Evolutionary conservation across 2,329 filamentous ascomycete genomes (phyloP).

Genomic region (Scleromitrula shiraiana): DNA sequence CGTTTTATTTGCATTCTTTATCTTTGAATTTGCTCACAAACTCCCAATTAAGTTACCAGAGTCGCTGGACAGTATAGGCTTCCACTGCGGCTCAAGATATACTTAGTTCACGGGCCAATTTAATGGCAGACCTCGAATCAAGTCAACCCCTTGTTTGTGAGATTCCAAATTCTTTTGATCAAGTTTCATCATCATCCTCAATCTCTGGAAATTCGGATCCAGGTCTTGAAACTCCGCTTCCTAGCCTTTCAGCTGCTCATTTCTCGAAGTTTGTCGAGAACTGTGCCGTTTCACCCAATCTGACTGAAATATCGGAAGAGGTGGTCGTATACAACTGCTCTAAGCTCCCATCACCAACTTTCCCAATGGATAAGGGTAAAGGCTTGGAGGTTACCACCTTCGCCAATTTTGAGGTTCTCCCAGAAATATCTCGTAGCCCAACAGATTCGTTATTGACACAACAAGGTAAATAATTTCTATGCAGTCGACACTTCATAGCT

Average conservation of each 20-base stretch:
- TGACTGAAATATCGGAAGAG: constrained; percentile 1
- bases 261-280: not conserved
- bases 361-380: not conserved
- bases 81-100: no score
- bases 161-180: not conserved
- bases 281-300: not conserved
- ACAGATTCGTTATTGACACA: no score
- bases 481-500: no score
- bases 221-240: not conserved
- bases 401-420: not conserved
- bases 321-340: not conserved
- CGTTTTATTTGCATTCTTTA: not conserved
- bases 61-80: no score
- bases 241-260: not conserved
- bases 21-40: not conserved
- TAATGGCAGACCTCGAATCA: not conserved
- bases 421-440: not conserved
- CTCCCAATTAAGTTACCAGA: no score
- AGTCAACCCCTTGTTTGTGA: not conserved
- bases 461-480: no score
- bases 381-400: not conserved
- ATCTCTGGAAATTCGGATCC: not conserved
- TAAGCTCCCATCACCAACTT: not conserved
- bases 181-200: not conserved
- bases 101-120: not conserved